Base-by-base conservation (phyloP, 805 yeast species). In the Saccharomycopsis vini region DNA sequence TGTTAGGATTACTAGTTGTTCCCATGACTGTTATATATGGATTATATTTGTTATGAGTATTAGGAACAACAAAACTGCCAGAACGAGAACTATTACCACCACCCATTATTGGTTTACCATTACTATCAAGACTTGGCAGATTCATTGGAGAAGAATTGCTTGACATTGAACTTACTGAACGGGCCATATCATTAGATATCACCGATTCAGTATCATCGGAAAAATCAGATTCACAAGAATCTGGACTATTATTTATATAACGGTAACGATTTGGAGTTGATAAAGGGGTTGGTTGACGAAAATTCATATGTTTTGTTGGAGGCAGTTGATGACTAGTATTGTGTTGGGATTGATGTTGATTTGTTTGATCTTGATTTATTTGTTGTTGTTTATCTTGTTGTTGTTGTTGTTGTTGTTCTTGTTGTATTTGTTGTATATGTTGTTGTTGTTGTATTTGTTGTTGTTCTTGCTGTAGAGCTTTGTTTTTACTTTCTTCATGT, bases 141-240 rank as follows among this genome's bases (percentile, higher is more conserved):
- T 35, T 42, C 46, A 46, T 42, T 22, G 49, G 49, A 9, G 49
- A 45, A 36, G 15, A 39, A 37, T 44, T 49, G 20, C 48, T 44
- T 3, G 52, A 46, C 10, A 29, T 34, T 15, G 69, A 71, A 12
- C 70, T 64, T 9, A 63, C 61, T 7, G 71, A 71, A 5, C 67
- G 61, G 18, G 61, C 56, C 16, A 21, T 24, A n/a, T 39, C 43
- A n/a, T 20, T 32, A 13, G 50, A 47, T 35, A 47, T 34, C 3
- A 47, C 48, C 10, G 49, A 45, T 19, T 47, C 51, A 20, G 42
- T 46, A 34, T 47, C 51, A n/a, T n/a, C n/a, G 16, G 43, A 35
- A 19, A 40, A 47, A 19, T 47, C 47, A 7, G 37, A 30, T 12
- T 39, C 42, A n/a, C n/a, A n/a, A 18, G 35, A 32, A 5, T 39